phyloP scores from a whole-genome alignment of 345 rosid genomes.

The Pugionium dolabratum region DNA sequence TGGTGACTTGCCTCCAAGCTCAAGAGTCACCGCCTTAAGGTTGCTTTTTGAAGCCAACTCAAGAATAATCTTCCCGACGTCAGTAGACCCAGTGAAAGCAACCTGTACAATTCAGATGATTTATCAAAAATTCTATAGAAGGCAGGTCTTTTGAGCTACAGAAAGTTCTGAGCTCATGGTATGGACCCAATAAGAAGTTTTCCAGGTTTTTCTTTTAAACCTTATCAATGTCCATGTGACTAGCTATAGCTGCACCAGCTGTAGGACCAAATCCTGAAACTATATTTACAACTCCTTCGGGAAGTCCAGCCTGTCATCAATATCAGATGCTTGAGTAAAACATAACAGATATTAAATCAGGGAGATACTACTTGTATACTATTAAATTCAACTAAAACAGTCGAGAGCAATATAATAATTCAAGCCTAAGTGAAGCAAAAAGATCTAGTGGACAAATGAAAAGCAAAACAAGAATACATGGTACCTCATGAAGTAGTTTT shows the following conservation, averaged over 20 bases:
- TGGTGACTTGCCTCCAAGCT: slow-evolving; percentile 98
- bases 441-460: not conserved
- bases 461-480: slow-evolving; percentile 11
- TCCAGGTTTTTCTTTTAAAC: slow-evolving; percentile 40
- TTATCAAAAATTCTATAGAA: not conserved
- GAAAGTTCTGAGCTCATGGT: not conserved
- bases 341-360: not conserved
- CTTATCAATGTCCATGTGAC: slow-evolving; percentile 96
- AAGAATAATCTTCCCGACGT: slow-evolving; percentile 66
- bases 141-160: not conserved
- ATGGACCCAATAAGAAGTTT: not conserved
- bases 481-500: slow-evolving; percentile 75
- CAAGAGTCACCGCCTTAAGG: slow-evolving; percentile 88
- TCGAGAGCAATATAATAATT: not conserved
- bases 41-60: slow-evolving; percentile 77
- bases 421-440: not conserved
- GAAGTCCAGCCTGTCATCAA: slow-evolving; percentile 79
- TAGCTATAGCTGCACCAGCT: slow-evolving; percentile 87
- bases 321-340: slow-evolving; percentile 12
- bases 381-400: not conserved
- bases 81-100: slow-evolving; percentile 93
- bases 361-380: not conserved
- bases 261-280: slow-evolving; percentile 85
- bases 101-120: slow-evolving; percentile 53
- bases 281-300: slow-evolving; percentile 84